A percentile compares a stretch with the other conserved stretches of the same genome.
Evolutionary conservation across 2,329 filamentous ascomycete species (phyloP).

Genomic region (Cytospora schulzeri): DNA sequence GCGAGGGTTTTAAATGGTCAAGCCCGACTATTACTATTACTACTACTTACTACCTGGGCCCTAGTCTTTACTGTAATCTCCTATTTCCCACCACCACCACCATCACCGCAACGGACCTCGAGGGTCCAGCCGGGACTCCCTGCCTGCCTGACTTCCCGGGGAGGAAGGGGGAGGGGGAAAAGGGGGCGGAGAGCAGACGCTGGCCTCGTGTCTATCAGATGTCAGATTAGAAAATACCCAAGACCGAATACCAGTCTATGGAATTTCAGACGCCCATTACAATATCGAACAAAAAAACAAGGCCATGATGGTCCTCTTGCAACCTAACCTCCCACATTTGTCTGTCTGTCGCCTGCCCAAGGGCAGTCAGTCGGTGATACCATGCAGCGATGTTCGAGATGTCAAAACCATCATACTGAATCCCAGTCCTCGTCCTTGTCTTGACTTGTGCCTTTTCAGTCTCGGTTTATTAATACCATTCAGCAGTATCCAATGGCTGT

Average conservation of each 20-base stretch:
- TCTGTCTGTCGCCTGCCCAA: too few relatives aligned
- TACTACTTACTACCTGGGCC: neutral
- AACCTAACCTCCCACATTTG: neutral
- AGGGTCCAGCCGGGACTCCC: neutral
- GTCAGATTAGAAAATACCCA: neutral
- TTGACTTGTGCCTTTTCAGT: too few relatives aligned
- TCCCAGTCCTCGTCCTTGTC: too few relatives aligned
- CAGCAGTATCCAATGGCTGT: too few relatives aligned
- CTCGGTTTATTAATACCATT: too few relatives aligned
- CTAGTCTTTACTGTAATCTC: conserved; percentile 16
- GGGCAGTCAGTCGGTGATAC: too few relatives aligned
- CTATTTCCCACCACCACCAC: conserved; percentile 5
- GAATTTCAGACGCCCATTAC: neutral
- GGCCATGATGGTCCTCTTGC: neutral
- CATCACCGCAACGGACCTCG: conserved; percentile 4
- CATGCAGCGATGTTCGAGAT: too few relatives aligned
- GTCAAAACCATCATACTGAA: too few relatives aligned
- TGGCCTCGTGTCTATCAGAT: neutral
- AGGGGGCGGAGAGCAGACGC: neutral
- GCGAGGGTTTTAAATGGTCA: neutral
- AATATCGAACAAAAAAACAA: neutral
- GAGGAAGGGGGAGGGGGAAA: neutral
- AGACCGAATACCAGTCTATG: neutral
- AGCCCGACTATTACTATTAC: neutral
- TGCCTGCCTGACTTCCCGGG: neutral